Percentiles rank a stretch among this genome's conserved stretches.
Evolutionary conservation across 139 green algal genomes (phyloP).

Genomic region (Chlorella sp.): DNA sequence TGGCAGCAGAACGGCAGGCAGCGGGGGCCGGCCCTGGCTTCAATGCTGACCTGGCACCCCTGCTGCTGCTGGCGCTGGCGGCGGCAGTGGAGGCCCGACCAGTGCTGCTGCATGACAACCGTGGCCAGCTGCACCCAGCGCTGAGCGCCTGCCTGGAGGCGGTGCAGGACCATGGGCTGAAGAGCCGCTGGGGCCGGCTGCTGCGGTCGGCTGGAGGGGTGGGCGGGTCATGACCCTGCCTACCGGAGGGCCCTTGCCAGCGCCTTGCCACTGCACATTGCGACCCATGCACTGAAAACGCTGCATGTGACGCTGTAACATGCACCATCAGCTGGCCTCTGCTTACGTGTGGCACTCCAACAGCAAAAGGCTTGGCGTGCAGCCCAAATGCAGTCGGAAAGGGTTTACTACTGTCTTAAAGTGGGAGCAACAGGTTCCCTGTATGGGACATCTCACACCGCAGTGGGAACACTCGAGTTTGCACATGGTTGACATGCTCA

Average conservation of each 20-base stretch:
- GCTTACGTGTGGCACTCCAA: too few relatives aligned
- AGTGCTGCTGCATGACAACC: not conserved
- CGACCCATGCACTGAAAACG: too few relatives aligned
- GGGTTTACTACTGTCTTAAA: too few relatives aligned
- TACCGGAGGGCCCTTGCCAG: too few relatives aligned
- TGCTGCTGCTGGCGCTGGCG: slow-evolving; percentile 9
- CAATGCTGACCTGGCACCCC: slow-evolving; percentile 7
- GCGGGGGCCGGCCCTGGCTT: not conserved
- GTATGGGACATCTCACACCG: too few relatives aligned
- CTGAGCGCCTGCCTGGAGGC: slow-evolving; percentile 9
- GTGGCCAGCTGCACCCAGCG: not conserved
- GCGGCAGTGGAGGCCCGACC: slow-evolving; percentile 6
- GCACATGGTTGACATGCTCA: too few relatives aligned
- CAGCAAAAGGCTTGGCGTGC: too few relatives aligned
- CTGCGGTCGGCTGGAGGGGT: not conserved
- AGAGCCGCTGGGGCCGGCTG: slow-evolving; percentile 1
- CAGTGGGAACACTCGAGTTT: too few relatives aligned
- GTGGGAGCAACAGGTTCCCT: too few relatives aligned
- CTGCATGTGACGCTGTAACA: not conserved
- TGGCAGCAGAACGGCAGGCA: not conserved
- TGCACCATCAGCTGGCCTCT: not conserved
- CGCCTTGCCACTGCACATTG: too few relatives aligned
- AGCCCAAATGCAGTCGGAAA: too few relatives aligned
- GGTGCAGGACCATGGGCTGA: not conserved
- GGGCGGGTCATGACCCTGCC: too few relatives aligned